Percentiles rank a stretch among this genome's conserved stretches.
Evolutionary conservation across 2,329 filamentous ascomycete species (phyloP).

Genomic region (Ophiocordyceps sinensis): DNA sequence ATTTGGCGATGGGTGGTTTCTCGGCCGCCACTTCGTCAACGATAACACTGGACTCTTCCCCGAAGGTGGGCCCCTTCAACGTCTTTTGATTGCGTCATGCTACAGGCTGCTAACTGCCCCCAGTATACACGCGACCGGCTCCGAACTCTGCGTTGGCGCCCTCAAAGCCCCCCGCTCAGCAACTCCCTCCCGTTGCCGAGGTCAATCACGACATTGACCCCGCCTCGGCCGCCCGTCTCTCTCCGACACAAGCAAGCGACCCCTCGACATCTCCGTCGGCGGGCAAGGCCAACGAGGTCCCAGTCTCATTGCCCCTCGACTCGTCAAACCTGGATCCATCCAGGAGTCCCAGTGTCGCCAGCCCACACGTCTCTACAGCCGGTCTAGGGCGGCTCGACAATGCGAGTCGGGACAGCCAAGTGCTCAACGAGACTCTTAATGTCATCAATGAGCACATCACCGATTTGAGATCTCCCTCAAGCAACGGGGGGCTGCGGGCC

Average conservation of each 20-base stretch:
- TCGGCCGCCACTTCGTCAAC: constrained; percentile 60
- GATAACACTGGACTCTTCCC: constrained; percentile 68
- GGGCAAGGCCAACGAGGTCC: constrained; percentile 13
- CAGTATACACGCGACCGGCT: constrained; percentile 47
- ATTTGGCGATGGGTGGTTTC: constrained; percentile 77
- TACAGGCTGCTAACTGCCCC: constrained; percentile 9
- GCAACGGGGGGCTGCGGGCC: constrained; percentile 35
- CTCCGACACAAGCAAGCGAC: constrained; percentile 15
- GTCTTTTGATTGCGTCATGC: constrained; percentile 1
- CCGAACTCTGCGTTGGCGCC: constrained; percentile 27
- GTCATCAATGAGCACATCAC: constrained; percentile 97
- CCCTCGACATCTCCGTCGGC: constrained; percentile 13
- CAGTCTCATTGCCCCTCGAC: constrained; percentile 30
- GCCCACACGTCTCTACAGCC: constrained; percentile 13
- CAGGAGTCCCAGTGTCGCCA: constrained; percentile 11
- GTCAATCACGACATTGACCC: constrained; percentile 11
- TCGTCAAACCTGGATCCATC: constrained; percentile 21
- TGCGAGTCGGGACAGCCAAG: constrained; percentile 44
- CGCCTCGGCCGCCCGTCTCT: constrained; percentile 7
- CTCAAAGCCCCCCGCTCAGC: constrained; percentile 15
- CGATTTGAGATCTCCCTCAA: constrained; percentile 50
- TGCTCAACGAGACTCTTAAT: constrained; percentile 87
- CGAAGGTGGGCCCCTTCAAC: constrained; percentile 43
- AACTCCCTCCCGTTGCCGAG: constrained; percentile 16
- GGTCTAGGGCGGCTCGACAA: constrained; percentile 24